Conservation (phyloP, 768 basidiomycete species). For the Hericium alpestre region DNA sequence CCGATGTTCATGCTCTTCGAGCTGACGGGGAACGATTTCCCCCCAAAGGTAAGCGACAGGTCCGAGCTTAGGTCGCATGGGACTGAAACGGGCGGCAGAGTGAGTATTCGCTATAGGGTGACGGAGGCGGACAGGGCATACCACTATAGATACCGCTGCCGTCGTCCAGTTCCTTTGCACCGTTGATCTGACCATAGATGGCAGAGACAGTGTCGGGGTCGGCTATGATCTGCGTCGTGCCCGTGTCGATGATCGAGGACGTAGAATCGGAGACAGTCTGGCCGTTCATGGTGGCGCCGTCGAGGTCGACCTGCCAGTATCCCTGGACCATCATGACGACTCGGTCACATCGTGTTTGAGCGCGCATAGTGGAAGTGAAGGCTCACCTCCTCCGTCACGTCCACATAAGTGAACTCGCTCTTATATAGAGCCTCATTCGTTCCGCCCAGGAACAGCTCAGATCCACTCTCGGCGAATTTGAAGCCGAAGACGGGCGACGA, state of each 20-base stretch:
- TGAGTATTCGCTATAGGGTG: background rate
- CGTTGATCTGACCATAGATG: constrained; percentile 20
- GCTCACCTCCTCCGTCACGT: constrained; percentile 4
- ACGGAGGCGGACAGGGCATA: background rate
- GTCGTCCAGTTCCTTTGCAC: constrained; percentile 6
- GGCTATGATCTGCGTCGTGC: constrained; percentile 23
- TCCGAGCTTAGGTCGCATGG: constrained; percentile 10
- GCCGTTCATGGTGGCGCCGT: constrained; percentile 6
- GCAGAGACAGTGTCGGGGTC: constrained; percentile 11
- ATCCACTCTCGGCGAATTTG: constrained; percentile 15
- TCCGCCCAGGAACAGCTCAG: constrained; percentile 29
- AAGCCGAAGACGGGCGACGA: constrained; percentile 18
- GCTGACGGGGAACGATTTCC: constrained; percentile 16
- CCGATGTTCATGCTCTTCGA: constrained; percentile 19
- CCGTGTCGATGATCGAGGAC: constrained; percentile 19
- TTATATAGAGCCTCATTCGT: constrained; percentile 23
- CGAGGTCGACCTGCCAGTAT: constrained; percentile 20
- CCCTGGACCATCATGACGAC: constrained; percentile 5
- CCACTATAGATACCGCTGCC: constrained; percentile 20
- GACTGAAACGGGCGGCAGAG: constrained; percentile 5
- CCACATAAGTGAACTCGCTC: constrained; percentile 22
- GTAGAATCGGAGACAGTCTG: background rate
- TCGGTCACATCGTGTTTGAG: background rate
- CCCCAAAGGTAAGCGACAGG: constrained; percentile 21
- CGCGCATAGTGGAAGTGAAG: background rate